Base-by-base conservation (phyloP, 805 yeast genomes). In the Starmerella vitae region DNA sequence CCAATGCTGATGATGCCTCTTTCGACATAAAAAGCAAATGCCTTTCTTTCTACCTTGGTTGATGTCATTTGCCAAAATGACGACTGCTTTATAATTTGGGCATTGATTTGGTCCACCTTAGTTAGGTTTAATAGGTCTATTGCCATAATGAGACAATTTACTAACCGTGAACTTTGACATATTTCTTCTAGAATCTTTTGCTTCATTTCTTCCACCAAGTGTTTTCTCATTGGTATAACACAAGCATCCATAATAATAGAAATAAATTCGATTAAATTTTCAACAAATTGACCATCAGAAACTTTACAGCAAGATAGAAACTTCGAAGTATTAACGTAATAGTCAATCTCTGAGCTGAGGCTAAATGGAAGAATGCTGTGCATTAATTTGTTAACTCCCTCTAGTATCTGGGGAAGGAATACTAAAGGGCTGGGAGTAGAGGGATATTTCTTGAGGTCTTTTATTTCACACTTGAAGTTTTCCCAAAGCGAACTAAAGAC, bases 171-270 rank as follows among this genome's bases (percentile, higher is more conserved):
- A n/a, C 72, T 64, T 41, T 62, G 65, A n/a, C 53, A 48, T 43
- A 65, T 65, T 13, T 66, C 66, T 5, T 49, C 54, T 33, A 52
- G 66, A 51, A 81, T 74, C 49, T 70, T 70, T 10, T 56, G 51
- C 34, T 72, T 72, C 91, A 86, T 82, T 51, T 78, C 82, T 50
- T 74, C 81, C 27, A 86, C 93, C 85, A 91, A 78, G 30, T 72
- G 62, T 59, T 83, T 94, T 56, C 96, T 71, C 93, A 84, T 84
- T 45, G 96, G 96, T 5, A 95, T 94, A 61, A 95, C 85, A 57
- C 83, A 94, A 37, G 77, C 74, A 60, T 85, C 83, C 61, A 88
- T 78, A 24, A 84, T 72, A 24, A 69, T 65, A 2, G 83, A 74
- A 30, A 86, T 66, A 25, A 47, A 36, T 2, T 18, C 24, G 2